A percentile compares a stretch with the other conserved stretches of the same genome.
These are phyloP conservation scores for Solioccasus polychromus DNA, from an alignment of 768 basidiomycete species.

Conservation along the genomic window DNA sequence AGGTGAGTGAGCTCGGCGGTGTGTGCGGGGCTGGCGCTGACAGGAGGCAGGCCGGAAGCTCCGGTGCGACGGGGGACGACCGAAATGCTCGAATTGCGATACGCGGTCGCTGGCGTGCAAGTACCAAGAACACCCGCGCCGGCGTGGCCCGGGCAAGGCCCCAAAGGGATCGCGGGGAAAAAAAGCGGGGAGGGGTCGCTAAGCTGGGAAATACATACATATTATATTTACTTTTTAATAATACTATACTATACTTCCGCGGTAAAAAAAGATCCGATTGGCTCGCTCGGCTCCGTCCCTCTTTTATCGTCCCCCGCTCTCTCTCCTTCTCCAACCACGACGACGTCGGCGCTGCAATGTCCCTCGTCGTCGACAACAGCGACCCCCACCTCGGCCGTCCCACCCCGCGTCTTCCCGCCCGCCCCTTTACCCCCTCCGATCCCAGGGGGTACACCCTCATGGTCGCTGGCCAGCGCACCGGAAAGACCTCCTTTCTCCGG, in stretches of 20 bases:
- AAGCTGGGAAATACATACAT: constrained; percentile 17
- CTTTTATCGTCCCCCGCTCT: constrained; percentile 55
- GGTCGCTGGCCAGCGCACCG: constrained; percentile 78
- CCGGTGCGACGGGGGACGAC: constrained; percentile 65
- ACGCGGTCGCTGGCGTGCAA: constrained; percentile 50
- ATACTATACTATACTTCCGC: constrained; percentile 29
- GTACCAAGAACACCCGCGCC: constrained; percentile 50
- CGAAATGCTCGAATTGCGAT: constrained; percentile 61
- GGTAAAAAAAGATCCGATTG: constrained; percentile 52
- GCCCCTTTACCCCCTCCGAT: constrained; percentile 25
- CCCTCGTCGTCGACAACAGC: constrained; percentile 57
- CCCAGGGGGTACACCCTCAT: constrained; percentile 60
- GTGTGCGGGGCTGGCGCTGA: neutral
- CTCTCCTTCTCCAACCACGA: constrained; percentile 46
- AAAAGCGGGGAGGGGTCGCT: constrained; percentile 36
- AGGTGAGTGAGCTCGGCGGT: constrained; percentile 40
- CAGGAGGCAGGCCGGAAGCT: constrained; percentile 61
- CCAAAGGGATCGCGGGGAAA: constrained; percentile 55
- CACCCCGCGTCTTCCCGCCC: constrained; percentile 21
- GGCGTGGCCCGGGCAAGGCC: constrained; percentile 76
- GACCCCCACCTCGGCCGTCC: constrained; percentile 44
- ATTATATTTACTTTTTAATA: constrained; percentile 21
- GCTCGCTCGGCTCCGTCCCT: constrained; percentile 51
- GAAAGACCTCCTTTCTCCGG: constrained; percentile 85
- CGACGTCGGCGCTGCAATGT: constrained; percentile 35